These are phyloP conservation scores for Cladosporium sp. DNA, from an alignment of 2,329 filamentous ascomycete species.

Conservation along the genomic window DNA sequence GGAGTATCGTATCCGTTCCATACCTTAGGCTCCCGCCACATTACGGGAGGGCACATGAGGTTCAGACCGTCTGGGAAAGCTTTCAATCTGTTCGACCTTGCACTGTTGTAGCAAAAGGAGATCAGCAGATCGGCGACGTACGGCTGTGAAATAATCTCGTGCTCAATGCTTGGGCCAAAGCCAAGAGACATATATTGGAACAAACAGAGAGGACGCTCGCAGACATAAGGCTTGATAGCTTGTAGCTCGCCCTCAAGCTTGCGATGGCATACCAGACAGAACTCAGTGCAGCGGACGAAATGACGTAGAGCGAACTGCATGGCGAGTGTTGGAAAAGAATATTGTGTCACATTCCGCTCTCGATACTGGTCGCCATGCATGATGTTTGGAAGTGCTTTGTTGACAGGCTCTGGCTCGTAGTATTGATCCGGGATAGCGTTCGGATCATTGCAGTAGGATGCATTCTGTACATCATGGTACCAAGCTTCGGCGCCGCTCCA, in stretches of 20 bases:
- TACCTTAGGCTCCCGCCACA: neutral
- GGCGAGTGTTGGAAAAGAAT: constrained; percentile 53
- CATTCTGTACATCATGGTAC: constrained; percentile 45
- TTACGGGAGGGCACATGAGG: constrained; percentile 46
- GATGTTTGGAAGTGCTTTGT: constrained; percentile 39
- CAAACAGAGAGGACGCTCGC: constrained; percentile 68
- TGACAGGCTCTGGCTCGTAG: constrained; percentile 30
- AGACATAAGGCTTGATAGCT: constrained; percentile 71
- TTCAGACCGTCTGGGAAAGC: constrained; percentile 57
- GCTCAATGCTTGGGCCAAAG: constrained; percentile 78
- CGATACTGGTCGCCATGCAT: constrained; percentile 50
- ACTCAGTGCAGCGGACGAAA: constrained; percentile 76
- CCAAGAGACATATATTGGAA: constrained; percentile 87
- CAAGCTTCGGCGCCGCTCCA: constrained; percentile 67
- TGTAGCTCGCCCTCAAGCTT: constrained; percentile 62
- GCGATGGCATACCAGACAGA: constrained; percentile 80
- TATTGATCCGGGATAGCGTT: constrained; percentile 36
- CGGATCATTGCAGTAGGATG: constrained; percentile 19
- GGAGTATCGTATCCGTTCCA: neutral
- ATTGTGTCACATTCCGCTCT: constrained; percentile 21
- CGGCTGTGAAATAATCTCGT: constrained; percentile 75
- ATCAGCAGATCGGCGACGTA: constrained; percentile 80
- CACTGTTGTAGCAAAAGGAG: constrained; percentile 70
- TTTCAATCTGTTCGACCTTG: constrained; percentile 40
- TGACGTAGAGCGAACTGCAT: constrained; percentile 77